Percentiles rank a stretch among this genome's conserved stretches.
These are phyloP conservation scores for Botrytis medusae DNA, from an alignment of 2,329 filamentous ascomycete genomes.

Conservation along the genomic window DNA sequence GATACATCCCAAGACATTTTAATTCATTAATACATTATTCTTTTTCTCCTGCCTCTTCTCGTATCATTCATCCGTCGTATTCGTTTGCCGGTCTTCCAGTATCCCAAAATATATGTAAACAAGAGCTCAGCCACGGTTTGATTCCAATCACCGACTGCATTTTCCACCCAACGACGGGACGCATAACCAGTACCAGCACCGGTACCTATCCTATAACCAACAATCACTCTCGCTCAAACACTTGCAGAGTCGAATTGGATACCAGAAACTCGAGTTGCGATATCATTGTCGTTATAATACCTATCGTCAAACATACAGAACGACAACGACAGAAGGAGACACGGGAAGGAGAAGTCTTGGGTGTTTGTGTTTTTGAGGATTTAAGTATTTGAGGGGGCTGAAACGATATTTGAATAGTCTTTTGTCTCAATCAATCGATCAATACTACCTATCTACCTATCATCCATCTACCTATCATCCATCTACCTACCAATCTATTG, in stretches of 20 bases:
- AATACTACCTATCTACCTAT: not conserved
- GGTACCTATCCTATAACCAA: not conserved
- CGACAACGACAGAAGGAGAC: not conserved
- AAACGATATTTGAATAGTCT: not conserved
- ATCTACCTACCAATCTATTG: not conserved
- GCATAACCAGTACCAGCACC: not conserved
- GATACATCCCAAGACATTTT: not conserved
- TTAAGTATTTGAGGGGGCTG: not conserved
- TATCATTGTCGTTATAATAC: not conserved
- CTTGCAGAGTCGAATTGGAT: not conserved
- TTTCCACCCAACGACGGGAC: not conserved
- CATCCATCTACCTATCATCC: not conserved
- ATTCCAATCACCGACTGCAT: not conserved
- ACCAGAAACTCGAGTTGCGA: not conserved
- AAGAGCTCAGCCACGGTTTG: constrained; percentile 4
- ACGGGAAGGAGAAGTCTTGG: not conserved
- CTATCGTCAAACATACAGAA: not conserved
- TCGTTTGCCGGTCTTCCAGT: constrained; percentile 2
- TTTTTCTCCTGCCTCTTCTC: not conserved
- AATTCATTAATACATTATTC: not conserved
- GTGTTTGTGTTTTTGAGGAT: not conserved
- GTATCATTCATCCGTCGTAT: not conserved
- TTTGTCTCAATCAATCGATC: not conserved
- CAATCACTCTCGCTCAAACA: not conserved
- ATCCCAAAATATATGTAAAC: not conserved